Conservation (phyloP, 73 alveolate species). For the Paramecium caudatum region DNA sequence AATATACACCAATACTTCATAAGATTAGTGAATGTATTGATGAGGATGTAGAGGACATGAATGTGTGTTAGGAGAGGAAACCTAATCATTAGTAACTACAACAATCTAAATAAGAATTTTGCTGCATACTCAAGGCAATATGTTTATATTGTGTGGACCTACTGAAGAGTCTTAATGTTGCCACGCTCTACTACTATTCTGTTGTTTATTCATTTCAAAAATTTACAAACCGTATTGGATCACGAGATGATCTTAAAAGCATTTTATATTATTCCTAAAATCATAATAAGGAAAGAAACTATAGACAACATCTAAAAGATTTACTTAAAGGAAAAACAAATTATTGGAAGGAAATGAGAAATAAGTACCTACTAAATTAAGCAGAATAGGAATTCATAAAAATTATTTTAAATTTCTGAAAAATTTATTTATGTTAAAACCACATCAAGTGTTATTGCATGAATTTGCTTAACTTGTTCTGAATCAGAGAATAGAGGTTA, state of each 20-base stretch:
- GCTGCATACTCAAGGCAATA: background rate
- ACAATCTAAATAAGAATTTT: background rate
- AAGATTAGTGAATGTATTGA: constrained; percentile 60
- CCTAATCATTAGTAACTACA: background rate
- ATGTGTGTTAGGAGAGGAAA: background rate
- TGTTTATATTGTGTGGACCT: background rate
- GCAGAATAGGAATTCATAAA: constrained; percentile 17
- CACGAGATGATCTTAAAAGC: background rate
- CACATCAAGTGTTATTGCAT: constrained; percentile 6
- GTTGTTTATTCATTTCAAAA: background rate
- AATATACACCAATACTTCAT: constrained; percentile 5
- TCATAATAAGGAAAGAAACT: background rate
- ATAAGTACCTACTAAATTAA: background rate
- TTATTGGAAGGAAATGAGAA: constrained; percentile 2
- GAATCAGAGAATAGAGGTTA: constrained; percentile 36
- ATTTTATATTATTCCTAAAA: background rate
- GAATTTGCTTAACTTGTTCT: constrained; percentile 26
- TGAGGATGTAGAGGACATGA: background rate
- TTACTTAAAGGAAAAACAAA: background rate
- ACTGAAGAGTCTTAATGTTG: constrained; percentile 1
- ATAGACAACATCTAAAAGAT: background rate
- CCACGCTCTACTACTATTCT: constrained; percentile 5
- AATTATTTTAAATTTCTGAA: constrained; percentile 39
- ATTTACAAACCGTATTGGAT: background rate
- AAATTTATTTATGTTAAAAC: constrained; percentile 31